Evolutionary conservation across 73 alveolate genomes (phyloP).

Genomic region (Halteria grandinella): DNA sequence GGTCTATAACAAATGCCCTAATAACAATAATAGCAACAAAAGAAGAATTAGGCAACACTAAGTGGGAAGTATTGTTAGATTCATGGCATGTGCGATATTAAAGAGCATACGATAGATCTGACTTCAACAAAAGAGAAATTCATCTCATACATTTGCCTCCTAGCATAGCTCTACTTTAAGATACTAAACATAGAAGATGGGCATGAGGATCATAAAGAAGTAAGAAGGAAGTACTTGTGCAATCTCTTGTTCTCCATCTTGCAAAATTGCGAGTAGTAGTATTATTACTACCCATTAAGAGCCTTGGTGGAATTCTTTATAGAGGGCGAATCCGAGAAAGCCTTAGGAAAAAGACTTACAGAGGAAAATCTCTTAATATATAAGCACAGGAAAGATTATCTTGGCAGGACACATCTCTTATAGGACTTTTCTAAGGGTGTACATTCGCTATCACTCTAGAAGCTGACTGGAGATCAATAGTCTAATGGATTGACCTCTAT

Average conservation of each 20-base stretch:
- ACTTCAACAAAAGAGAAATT: constrained; percentile 1
- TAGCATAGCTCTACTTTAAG: constrained; percentile 33
- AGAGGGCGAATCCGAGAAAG: constrained; percentile 23
- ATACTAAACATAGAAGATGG: constrained; percentile 37
- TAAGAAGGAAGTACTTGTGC: constrained; percentile 12
- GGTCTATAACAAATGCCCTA: too few relatives aligned
- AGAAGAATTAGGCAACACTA: too few relatives aligned
- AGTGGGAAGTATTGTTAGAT: background rate
- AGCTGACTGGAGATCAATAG: background rate
- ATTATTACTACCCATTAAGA: constrained; percentile 34
- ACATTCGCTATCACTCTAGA: background rate
- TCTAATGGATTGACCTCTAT: too few relatives aligned
- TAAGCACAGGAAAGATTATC: background rate
- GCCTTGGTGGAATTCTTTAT: constrained; percentile 37
- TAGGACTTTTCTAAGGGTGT: too few relatives aligned
- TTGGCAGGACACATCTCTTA: too few relatives aligned
- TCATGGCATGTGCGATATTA: constrained; percentile 22
- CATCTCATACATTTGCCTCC: constrained; percentile 35
- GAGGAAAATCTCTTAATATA: constrained; percentile 7
- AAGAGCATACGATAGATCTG: constrained; percentile 4
- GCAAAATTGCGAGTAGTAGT: constrained; percentile 17
- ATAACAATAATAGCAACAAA: too few relatives aligned
- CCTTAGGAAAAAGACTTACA: constrained; percentile 39
- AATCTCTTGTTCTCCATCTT: constrained; percentile 5
- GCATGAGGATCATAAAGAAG: constrained; percentile 18